Percentiles rank a stretch among this genome's conserved stretches.
These are phyloP conservation scores for Umbelopsis sp. DNA, from an alignment of 192 early-diverging fungal genomes.

Conservation along the genomic window DNA sequence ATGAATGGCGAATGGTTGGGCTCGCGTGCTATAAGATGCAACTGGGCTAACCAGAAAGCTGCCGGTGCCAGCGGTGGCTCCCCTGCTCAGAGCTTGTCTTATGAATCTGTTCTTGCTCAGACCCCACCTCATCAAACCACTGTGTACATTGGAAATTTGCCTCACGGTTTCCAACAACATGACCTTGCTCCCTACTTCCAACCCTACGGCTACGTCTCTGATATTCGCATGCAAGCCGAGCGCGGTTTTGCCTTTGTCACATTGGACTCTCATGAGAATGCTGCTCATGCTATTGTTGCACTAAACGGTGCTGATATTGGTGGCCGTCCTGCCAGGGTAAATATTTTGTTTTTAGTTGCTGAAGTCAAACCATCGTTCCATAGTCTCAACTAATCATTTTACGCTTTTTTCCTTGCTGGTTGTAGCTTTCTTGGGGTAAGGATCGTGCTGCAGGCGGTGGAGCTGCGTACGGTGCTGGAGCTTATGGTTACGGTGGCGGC, in stretches of 20 bases:
- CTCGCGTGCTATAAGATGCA: constrained; percentile 81
- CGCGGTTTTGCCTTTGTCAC: constrained; percentile 88
- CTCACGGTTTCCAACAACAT: constrained; percentile 67
- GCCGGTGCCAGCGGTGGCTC: not conserved
- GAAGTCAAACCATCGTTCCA: no score
- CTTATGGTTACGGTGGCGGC: constrained; percentile 10
- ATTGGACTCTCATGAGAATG: constrained; percentile 89
- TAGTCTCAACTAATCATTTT: not conserved
- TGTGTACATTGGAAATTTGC: constrained; percentile 86
- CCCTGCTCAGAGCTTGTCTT: constrained; percentile 47
- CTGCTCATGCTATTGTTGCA: constrained; percentile 81
- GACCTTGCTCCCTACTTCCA: constrained; percentile 79
- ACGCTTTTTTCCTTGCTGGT: not conserved
- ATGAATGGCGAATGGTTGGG: constrained; percentile 91
- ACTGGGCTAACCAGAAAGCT: constrained; percentile 86
- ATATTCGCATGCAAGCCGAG: constrained; percentile 82
- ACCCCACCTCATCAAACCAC: constrained; percentile 85
- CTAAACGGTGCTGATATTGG: constrained; percentile 74
- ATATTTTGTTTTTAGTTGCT: not conserved
- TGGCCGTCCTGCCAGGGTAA: constrained; percentile 63
- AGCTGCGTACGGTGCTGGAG: constrained; percentile 30
- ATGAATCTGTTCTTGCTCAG: constrained; percentile 75
- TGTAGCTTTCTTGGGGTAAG: constrained; percentile 83
- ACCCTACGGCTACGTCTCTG: constrained; percentile 74
- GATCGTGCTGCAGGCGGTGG: constrained; percentile 61